A percentile compares a stretch with the other conserved stretches of the same genome.
Evolutionary conservation across 2,329 filamentous ascomycete species (phyloP).

Genomic region (Nemania diffusa): DNA sequence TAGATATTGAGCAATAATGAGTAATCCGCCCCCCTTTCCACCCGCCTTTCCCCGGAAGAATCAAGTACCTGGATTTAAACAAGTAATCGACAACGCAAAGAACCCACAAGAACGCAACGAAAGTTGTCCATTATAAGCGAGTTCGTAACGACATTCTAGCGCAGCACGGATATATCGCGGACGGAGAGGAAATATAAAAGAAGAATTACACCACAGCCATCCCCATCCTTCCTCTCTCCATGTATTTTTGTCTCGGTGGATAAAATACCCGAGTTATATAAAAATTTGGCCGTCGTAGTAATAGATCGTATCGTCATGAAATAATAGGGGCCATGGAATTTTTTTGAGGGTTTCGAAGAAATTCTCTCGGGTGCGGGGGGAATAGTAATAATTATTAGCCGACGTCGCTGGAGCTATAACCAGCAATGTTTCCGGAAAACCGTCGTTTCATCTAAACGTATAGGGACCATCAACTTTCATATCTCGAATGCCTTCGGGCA

Average conservation of each 20-base stretch:
- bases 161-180: slow-evolving; percentile 29
- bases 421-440: neutral
- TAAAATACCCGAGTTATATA: slow-evolving; percentile 24
- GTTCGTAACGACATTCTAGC: slow-evolving; percentile 31
- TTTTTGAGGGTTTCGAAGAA: neutral
- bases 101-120: slow-evolving; percentile 18
- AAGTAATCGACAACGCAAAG: slow-evolving; percentile 15
- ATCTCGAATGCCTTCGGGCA: slow-evolving; percentile 67
- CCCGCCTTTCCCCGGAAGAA: neutral
- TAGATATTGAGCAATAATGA: slow-evolving; percentile 10
- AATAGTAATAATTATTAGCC: slow-evolving; percentile 11
- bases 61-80: slow-evolving; percentile 19
- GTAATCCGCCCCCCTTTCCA: neutral
- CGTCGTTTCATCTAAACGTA: slow-evolving; percentile 52
- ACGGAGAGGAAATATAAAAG: slow-evolving; percentile 4
- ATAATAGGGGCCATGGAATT: slow-evolving; percentile 6
- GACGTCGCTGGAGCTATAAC: slow-evolving; percentile 12
- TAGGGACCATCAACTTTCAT: slow-evolving; percentile 65
- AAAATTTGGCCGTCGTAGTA: slow-evolving; percentile 9
- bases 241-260: slow-evolving; percentile 17
- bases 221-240: slow-evolving; percentile 15
- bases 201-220: slow-evolving; percentile 26
- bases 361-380: neutral
- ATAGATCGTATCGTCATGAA: slow-evolving; percentile 28
- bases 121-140: slow-evolving; percentile 30